Conservation (phyloP, 164 flowering plant species). For the Chimonanthus praecox region DNA sequence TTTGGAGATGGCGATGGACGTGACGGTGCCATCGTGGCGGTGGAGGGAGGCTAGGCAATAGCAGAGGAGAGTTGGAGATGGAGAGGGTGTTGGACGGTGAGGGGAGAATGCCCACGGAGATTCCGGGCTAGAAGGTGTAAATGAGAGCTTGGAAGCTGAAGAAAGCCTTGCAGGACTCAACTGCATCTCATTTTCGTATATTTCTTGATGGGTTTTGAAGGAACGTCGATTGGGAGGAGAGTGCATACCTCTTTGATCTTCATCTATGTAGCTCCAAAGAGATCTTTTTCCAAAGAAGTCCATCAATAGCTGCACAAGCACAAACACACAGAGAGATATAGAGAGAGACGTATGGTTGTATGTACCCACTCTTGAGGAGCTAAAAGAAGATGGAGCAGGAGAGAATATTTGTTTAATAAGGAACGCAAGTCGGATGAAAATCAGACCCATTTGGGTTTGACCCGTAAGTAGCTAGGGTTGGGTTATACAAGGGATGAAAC, state of each 20-base stretch:
- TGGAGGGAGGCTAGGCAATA: slow-evolving; percentile 36
- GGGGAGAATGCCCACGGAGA: slow-evolving; percentile 32
- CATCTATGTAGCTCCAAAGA: slow-evolving; percentile 16
- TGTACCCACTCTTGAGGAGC: not conserved
- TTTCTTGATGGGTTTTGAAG: slow-evolving; percentile 5
- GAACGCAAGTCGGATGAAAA: no score
- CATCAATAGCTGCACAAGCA: not conserved
- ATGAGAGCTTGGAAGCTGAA: slow-evolving; percentile 5
- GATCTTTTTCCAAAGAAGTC: slow-evolving; percentile 11
- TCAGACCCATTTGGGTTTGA: no score
- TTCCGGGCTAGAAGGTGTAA: slow-evolving; percentile 17
- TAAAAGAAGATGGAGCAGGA: not conserved
- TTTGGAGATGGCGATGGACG: slow-evolving; percentile 28
- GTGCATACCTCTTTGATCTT: slow-evolving; percentile 6
- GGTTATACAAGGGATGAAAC: no score
- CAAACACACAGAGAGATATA: no score
- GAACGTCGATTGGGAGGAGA: slow-evolving; percentile 9
- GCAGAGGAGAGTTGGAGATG: slow-evolving; percentile 25
- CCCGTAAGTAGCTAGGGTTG: no score
- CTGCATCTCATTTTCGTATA: slow-evolving; percentile 2
- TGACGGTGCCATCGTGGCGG: slow-evolving; percentile 34
- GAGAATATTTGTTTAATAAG: no score
- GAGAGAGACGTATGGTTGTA: not conserved
- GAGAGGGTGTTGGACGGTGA: slow-evolving; percentile 9
- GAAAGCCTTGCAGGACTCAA: slow-evolving; percentile 8